Evolutionary conservation across 176 grass and related monocot species (phyloP).

Genomic region (Juncus effusus): DNA sequence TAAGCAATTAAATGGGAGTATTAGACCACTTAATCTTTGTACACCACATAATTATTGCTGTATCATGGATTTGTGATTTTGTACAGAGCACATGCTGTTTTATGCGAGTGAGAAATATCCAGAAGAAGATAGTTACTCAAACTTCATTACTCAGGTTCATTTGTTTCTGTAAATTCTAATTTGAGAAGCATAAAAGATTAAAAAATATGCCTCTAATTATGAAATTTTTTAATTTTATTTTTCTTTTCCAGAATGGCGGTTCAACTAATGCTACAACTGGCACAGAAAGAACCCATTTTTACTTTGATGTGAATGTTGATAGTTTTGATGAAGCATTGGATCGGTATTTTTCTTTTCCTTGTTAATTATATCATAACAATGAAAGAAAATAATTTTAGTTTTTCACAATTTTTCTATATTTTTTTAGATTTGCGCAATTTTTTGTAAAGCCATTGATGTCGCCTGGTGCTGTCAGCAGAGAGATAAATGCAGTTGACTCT

Average conservation of each 20-base stretch:
- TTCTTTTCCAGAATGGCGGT: slow-evolving; percentile 64
- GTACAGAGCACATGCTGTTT: slow-evolving; percentile 98
- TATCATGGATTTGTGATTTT: slow-evolving; percentile 15
- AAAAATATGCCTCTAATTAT: neutral
- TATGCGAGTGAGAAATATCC: slow-evolving; percentile 99
- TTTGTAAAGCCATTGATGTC: slow-evolving; percentile 97
- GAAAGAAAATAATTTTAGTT: slow-evolving; percentile 7
- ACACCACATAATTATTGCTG: neutral
- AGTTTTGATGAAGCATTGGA: slow-evolving; percentile 87
- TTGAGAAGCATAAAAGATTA: neutral
- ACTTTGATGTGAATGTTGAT: slow-evolving; percentile 84
- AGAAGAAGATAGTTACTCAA: slow-evolving; percentile 75
- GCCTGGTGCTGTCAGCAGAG: slow-evolving; percentile 82
- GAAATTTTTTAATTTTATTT: neutral
- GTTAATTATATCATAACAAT: slow-evolving; percentile 21
- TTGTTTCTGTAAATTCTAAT: slow-evolving; percentile 17
- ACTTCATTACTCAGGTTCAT: slow-evolving; percentile 86
- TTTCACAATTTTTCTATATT: slow-evolving; percentile 21
- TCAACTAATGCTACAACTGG: slow-evolving; percentile 70
- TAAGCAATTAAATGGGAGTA: neutral
- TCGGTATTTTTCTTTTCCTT: slow-evolving; percentile 43
- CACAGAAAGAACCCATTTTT: slow-evolving; percentile 71
- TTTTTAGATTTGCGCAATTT: slow-evolving; percentile 85
- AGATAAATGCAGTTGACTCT: slow-evolving; percentile 98
- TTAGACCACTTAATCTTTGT: neutral